Evolutionary conservation across 2,329 filamentous ascomycete genomes (phyloP).

Genomic region (Paradendryphiella salina): DNA sequence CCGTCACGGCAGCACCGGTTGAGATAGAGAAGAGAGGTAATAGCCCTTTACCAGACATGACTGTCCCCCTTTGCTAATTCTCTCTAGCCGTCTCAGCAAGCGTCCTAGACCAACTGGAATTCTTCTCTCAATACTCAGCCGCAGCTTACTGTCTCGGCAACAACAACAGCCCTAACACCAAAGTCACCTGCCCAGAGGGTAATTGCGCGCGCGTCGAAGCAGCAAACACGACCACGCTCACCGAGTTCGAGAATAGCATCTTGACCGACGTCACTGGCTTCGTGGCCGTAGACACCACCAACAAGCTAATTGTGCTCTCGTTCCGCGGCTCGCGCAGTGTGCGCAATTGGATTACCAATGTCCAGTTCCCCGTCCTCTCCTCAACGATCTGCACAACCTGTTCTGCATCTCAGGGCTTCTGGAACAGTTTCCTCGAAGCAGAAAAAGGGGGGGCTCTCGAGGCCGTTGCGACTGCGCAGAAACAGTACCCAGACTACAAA

Average conservation of each 20-base stretch:
- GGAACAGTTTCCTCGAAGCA: conserved; percentile 60
- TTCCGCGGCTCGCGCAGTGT: conserved; percentile 63
- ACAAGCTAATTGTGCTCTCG: conserved; percentile 61
- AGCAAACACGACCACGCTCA: conserved; percentile 51
- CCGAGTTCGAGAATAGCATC: conserved; percentile 53
- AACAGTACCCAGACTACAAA: conserved; percentile 56
- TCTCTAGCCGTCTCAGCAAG: conserved; percentile 45
- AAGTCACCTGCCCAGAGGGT: conserved; percentile 50
- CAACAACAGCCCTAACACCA: conserved; percentile 50
- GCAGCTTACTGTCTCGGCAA: conserved; percentile 58
- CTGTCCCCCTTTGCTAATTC: background rate
- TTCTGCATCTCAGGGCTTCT: conserved; percentile 62
- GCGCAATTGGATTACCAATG: conserved; percentile 65
- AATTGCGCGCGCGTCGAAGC: conserved; percentile 56
- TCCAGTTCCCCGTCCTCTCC: conserved; percentile 50
- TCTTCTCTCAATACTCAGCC: conserved; percentile 58
- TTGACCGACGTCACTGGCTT: conserved; percentile 53
- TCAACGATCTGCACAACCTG: conserved; percentile 54
- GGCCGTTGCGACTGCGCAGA: conserved; percentile 52
- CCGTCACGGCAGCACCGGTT: conserved; percentile 33
- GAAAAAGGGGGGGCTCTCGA: conserved; percentile 41
- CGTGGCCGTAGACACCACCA: conserved; percentile 52
- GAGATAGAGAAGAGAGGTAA: conserved; percentile 38
- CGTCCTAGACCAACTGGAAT: conserved; percentile 48
- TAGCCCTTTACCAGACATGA: background rate